phyloP scores from a whole-genome alignment of 352 stramenopile species.

The Pilasporangium apinafurcum region DNA sequence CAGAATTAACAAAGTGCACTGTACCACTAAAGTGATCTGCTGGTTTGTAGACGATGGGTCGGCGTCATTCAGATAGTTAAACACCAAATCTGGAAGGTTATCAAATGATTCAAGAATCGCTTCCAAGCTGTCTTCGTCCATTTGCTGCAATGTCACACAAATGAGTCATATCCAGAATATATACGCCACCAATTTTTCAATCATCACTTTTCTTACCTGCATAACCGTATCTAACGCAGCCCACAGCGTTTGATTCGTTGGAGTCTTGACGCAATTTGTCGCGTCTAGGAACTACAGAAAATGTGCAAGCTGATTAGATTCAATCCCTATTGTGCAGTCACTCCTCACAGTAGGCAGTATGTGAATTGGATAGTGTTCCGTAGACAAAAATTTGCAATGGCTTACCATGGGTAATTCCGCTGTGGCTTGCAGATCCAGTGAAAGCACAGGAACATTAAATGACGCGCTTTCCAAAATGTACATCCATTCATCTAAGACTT shows the following conservation, averaged over 20 bases:
- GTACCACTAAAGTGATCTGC: constrained; percentile 75
- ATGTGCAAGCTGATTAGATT: background rate
- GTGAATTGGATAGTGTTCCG: no score
- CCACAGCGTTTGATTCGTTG: constrained; percentile 73
- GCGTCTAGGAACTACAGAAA: constrained; percentile 56
- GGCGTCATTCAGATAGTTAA: constrained; percentile 78
- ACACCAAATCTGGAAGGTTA: constrained; percentile 80
- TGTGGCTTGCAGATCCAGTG: constrained; percentile 60
- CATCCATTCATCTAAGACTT: constrained; percentile 85
- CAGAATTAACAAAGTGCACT: background rate
- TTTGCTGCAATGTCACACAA: constrained; percentile 30
- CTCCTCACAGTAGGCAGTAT: no score
- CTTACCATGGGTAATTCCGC: constrained; percentile 63
- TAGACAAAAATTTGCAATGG: no score
- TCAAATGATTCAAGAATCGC: constrained; percentile 80
- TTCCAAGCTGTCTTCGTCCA: constrained; percentile 76
- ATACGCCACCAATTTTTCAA: background rate
- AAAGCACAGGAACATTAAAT: constrained; percentile 68
- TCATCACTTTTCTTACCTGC: constrained; percentile 35
- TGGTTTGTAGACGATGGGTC: constrained; percentile 58
- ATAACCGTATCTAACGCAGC: constrained; percentile 77
- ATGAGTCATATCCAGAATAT: background rate
- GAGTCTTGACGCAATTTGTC: constrained; percentile 74
- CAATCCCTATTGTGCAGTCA: no score
- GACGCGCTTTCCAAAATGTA: constrained; percentile 74